These are phyloP conservation scores for Pogostemon cablin DNA, from an alignment of 257 asterid genomes.

Conservation along the genomic window DNA sequence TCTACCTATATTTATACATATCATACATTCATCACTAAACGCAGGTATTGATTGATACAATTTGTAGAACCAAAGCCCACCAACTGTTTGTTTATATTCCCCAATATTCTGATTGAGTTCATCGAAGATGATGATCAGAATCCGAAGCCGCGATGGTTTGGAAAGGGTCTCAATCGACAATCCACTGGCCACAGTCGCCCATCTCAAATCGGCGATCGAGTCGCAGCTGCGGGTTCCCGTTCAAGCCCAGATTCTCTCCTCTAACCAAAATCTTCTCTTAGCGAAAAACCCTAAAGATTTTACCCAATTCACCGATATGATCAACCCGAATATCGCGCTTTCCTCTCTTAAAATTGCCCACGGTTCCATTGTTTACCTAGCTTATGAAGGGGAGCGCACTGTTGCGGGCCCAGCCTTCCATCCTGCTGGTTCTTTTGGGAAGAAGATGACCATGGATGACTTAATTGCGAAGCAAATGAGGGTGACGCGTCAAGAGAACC, in stretches of 20 bases:
- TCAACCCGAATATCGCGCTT: constrained; percentile 50
- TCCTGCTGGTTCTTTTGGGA: constrained; percentile 90
- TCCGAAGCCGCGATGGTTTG: constrained; percentile 97
- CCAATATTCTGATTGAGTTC: background rate
- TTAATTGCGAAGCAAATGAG: constrained; percentile 97
- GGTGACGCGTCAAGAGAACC: constrained; percentile 77
- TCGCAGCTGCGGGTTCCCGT: constrained; percentile 80
- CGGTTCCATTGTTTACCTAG: constrained; percentile 80
- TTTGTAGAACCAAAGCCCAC: constrained; percentile 30
- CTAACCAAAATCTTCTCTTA: constrained; percentile 79
- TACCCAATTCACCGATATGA: constrained; percentile 69
- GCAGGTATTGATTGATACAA: background rate
- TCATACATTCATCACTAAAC: no score
- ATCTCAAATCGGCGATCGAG: constrained; percentile 70
- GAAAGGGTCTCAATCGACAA: constrained; percentile 84
- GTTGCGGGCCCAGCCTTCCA: constrained; percentile 71
- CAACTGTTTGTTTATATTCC: constrained; percentile 39
- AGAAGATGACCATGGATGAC: constrained; percentile 98
- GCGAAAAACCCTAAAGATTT: constrained; percentile 70
- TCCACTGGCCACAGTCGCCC: constrained; percentile 63
- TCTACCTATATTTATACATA: background rate
- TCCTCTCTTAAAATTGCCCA: constrained; percentile 61
- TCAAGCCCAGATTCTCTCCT: constrained; percentile 77
- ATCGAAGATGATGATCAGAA: constrained; percentile 84
- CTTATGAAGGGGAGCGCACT: constrained; percentile 84